phyloP scores from a whole-genome alignment of 2,329 filamentous ascomycete species.

The Raffaelea ambrosiae region DNA sequence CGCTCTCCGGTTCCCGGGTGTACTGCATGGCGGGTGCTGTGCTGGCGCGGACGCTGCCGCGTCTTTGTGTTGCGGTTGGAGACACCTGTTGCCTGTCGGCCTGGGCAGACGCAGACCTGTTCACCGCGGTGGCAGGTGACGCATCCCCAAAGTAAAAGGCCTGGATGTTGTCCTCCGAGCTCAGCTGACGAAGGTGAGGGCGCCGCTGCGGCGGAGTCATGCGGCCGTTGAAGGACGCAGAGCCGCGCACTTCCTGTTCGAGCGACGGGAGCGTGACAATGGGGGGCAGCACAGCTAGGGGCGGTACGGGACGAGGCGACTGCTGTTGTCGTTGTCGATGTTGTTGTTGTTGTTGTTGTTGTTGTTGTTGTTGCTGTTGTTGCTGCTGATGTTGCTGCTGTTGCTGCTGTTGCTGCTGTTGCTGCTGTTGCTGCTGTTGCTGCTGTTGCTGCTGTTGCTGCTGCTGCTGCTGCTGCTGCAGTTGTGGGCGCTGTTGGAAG shows the following conservation, averaged over 20 bases:
- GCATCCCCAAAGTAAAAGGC: slow-evolving; percentile 12
- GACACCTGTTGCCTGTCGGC: background rate
- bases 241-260: slow-evolving; percentile 22
- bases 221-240: slow-evolving; percentile 7
- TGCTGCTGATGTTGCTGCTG: too few species aligned
- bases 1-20: slow-evolving; percentile 20
- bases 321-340: slow-evolving; percentile 16
- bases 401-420: too few species aligned
- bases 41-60: slow-evolving; percentile 7
- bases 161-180: slow-evolving; percentile 12
- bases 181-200: slow-evolving; percentile 9
- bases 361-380: slow-evolving; percentile 1
- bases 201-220: slow-evolving; percentile 3
- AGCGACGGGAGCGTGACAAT: slow-evolving; percentile 33
- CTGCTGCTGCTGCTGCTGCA: background rate
- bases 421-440: too few species aligned
- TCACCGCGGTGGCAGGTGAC: background rate
- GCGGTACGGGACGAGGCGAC: slow-evolving; percentile 18
- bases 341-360: background rate
- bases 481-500: slow-evolving; percentile 6
- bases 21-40: slow-evolving; percentile 21
- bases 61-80: background rate
- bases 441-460: too few species aligned
- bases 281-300: slow-evolving; percentile 29
- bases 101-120: background rate